Percentiles rank a stretch among this genome's conserved stretches.
Evolutionary conservation across 345 rosid species (phyloP).

Genomic region (Brassica juncea): DNA sequence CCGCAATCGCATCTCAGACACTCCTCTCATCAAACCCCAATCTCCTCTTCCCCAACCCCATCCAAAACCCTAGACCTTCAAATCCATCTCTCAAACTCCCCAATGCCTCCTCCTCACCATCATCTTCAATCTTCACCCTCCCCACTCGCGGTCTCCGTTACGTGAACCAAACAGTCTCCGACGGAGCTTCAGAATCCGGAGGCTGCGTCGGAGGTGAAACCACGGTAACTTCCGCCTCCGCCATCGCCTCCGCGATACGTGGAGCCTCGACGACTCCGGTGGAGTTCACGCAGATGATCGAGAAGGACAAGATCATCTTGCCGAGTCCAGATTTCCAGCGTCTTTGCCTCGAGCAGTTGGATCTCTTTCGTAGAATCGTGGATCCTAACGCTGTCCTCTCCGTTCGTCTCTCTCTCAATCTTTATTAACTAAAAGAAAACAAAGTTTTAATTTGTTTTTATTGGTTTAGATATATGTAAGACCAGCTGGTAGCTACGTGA

Average conservation of each 20-base stretch:
- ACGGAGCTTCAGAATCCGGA: constrained; percentile 33
- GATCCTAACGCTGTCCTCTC: constrained; percentile 74
- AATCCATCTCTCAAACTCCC: constrained; percentile 40
- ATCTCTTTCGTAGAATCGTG: constrained; percentile 77
- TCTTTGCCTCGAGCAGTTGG: constrained; percentile 76
- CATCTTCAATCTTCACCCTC: constrained; percentile 26
- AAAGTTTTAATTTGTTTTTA: neutral
- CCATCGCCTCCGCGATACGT: constrained; percentile 72
- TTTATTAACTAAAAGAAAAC: neutral
- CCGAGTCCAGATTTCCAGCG: constrained; percentile 83
- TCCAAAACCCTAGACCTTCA: constrained; percentile 31
- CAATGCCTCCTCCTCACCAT: constrained; percentile 44
- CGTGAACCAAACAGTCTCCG: constrained; percentile 49
- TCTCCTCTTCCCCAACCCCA: constrained; percentile 33
- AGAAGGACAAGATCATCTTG: constrained; percentile 62
- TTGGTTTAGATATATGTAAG: constrained; percentile 70
- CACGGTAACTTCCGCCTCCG: constrained; percentile 70
- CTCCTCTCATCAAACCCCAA: constrained; percentile 36
- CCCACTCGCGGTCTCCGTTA: constrained; percentile 47
- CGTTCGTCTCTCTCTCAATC: constrained; percentile 40
- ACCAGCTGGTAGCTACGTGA: constrained; percentile 94
- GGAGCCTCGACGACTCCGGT: constrained; percentile 66
- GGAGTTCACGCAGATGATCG: constrained; percentile 68
- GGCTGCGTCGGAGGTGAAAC: constrained; percentile 20
- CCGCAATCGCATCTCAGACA: constrained; percentile 46